These are phyloP conservation scores for Mortierella sp. DNA, from an alignment of 371 early-diverging fungal species.

Conservation along the genomic window DNA sequence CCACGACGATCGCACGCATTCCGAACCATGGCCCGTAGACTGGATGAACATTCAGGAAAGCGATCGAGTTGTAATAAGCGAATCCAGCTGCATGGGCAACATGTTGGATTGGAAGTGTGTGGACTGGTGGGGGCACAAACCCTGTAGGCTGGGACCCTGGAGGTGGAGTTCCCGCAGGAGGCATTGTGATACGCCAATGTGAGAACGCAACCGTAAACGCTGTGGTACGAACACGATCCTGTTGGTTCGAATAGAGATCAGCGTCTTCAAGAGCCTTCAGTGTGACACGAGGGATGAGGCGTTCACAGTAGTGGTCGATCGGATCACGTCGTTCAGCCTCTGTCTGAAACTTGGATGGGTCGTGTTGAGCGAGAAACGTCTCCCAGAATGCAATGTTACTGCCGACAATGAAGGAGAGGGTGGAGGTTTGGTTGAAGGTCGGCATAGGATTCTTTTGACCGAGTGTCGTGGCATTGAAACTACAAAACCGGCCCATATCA, in stretches of 20 bases:
- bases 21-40: conserved; percentile 51
- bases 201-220: conserved; percentile 50
- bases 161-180: conserved; percentile 42
- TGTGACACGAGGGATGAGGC: conserved; percentile 42
- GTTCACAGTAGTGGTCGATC: conserved; percentile 51
- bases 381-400: conserved; percentile 45
- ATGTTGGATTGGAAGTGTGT: conserved; percentile 36
- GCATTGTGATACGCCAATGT: conserved; percentile 35
- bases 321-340: conserved; percentile 42
- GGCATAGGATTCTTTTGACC: conserved; percentile 45
- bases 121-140: conserved; percentile 37
- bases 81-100: conserved; percentile 49
- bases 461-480: conserved; percentile 39
- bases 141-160: conserved; percentile 42
- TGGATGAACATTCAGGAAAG: conserved; percentile 49
- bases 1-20: conserved; percentile 44
- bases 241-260: conserved; percentile 23
- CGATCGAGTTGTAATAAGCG: conserved; percentile 41
- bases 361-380: conserved; percentile 42
- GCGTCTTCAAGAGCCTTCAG: conserved; percentile 46
- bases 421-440: conserved; percentile 46
- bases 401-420: conserved; percentile 43
- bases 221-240: conserved; percentile 23
- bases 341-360: conserved; percentile 25
- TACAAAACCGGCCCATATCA: neutral